Conservation (phyloP, 495 filamentous ascomycete species). For the Parathielavia appendiculata region DNA sequence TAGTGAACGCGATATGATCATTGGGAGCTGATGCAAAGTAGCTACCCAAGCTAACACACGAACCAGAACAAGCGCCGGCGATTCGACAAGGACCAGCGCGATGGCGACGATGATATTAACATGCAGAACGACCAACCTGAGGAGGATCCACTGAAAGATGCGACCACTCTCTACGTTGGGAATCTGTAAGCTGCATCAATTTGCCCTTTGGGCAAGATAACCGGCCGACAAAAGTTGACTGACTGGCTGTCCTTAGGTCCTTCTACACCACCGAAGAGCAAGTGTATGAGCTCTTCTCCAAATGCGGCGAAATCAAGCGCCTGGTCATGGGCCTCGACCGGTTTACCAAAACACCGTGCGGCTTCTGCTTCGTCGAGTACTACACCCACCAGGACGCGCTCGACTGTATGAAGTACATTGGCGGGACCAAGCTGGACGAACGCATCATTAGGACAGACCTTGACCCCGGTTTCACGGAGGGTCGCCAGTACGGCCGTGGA, state of each 20-base stretch:
- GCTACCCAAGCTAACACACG: background rate
- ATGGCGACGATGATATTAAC: constrained; percentile 47
- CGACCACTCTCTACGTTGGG: constrained; percentile 94
- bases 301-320: constrained; percentile 96
- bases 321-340: constrained; percentile 98
- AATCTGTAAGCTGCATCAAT: constrained; percentile 64
- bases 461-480: constrained; percentile 93
- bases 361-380: constrained; percentile 99
- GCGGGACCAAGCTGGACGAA: constrained; percentile 97
- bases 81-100: constrained; percentile 56
- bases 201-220: background rate
- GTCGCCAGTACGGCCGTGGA: constrained; percentile 82
- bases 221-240: constrained; percentile 1
- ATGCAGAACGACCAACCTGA: constrained; percentile 47
- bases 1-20: background rate
- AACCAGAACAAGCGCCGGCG: constrained; percentile 57
- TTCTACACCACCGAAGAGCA: constrained; percentile 99
- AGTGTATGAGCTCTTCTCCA: constrained; percentile 94
- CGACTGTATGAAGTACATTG: constrained; percentile 97
- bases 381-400: constrained; percentile 95
- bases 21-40: background rate
- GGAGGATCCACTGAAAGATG: constrained; percentile 71
- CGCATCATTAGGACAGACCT: constrained; percentile 94
- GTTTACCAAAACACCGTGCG: constrained; percentile 94
- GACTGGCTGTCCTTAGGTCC: constrained; percentile 53